These are phyloP conservation scores for Nicotiana knightiana DNA, from an alignment of 257 asterid species.

Conservation along the genomic window DNA sequence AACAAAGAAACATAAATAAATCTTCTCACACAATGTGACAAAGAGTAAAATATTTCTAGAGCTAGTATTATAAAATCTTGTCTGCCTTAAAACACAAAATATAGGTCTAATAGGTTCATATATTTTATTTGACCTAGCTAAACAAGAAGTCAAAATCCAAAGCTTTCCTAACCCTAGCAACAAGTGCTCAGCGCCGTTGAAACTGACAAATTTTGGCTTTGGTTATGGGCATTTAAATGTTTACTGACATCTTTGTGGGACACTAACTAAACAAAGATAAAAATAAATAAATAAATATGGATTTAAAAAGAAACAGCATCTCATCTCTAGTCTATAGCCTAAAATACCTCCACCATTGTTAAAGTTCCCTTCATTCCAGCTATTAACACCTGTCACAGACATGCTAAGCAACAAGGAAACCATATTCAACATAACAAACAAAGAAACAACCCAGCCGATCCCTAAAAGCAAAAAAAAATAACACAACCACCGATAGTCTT, in stretches of 20 bases:
- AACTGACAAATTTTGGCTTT: not conserved
- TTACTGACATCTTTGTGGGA: not conserved
- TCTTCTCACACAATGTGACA: too few relatives aligned
- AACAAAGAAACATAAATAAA: too few relatives aligned
- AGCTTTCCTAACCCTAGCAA: not conserved
- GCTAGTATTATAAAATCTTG: too few relatives aligned
- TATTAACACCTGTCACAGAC: conserved; percentile 31
- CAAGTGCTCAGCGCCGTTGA: not conserved
- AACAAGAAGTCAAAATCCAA: too few relatives aligned
- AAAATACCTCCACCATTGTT: conserved; percentile 9
- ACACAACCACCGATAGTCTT: conserved; percentile 5
- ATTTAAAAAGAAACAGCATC: not conserved
- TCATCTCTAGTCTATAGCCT: not conserved
- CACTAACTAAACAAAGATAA: not conserved
- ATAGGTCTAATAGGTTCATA: not conserved
- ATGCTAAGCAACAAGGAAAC: conserved; percentile 33
- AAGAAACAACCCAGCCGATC: conserved; percentile 21
- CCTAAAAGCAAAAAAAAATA: conserved; percentile 5
- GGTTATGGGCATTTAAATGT: not conserved
- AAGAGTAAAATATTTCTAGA: too few relatives aligned
- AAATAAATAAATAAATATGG: not conserved
- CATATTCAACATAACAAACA: not conserved
- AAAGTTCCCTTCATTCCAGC: conserved; percentile 15
- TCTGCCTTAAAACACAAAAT: too few relatives aligned
- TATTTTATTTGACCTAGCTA: not conserved